Evolutionary conservation across 768 basidiomycete genomes (phyloP), one percentile per base, ranked within the genome.

Genomic region (Russula earlei): DNA sequence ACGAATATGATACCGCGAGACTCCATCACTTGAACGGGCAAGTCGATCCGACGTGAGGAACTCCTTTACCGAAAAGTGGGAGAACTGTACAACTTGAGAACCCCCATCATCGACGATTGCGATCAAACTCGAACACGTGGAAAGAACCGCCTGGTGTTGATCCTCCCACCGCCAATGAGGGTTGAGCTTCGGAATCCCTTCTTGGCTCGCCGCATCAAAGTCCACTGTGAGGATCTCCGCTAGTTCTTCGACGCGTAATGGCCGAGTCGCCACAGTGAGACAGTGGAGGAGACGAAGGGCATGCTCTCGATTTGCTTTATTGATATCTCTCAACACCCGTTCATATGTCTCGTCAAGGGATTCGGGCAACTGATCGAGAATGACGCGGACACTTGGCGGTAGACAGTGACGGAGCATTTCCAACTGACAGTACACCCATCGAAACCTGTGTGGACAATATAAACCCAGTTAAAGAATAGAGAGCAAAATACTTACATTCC

Each of bases 241-340:
- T 5, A 41, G 50, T 12, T 42, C 41, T 24, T 42, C 41, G 11
- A 43, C 42, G 2, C 24, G 42, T 8, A 43, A 24, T 25, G 42
- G 42, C 11, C 42, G 42, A 43, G 27, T 17, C 3, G 42, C 42
- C 5, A 43, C 42, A 25, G 42, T 42, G 14, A 52, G 51, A 44
- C 53, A 54, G 9, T 54, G 53, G 12, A 54, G 46, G 10, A 54
- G 43, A 33, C 53, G 53, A 29, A 11, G 53, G 3, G 53, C 45
- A 7, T 47, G 27, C 9, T 54, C 43, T 19, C 25, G 34, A 34
- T 46, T 48, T 0, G 7, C 36, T 19, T 40, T 22, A 0, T 45
- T 27, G 34, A 54, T 46, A 0, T 19, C 25, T 44, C 27, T 42
- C 42, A 54, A 44, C 5, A 46, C 34, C 1, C 42, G 43, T 22